A percentile compares a stretch with the other conserved stretches of the same genome.
Evolutionary conservation across 2,329 filamentous ascomycete genomes (phyloP).

Genomic region (Monosporascus sp.): DNA sequence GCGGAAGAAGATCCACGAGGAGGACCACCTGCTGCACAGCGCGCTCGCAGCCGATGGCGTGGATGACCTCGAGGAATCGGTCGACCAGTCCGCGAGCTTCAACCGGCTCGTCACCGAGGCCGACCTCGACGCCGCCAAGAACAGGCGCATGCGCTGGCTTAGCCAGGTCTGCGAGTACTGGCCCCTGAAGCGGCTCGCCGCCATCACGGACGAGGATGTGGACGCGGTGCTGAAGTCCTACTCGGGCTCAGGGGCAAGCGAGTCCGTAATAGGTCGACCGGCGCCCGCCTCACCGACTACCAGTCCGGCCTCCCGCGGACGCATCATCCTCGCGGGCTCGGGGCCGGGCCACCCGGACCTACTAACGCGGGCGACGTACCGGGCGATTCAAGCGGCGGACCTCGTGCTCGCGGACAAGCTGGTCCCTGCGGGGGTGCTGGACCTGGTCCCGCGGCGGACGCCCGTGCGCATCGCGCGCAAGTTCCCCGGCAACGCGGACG

Average conservation of each 20-base stretch:
- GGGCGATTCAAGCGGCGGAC: constrained; percentile 69
- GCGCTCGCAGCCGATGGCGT: constrained; percentile 29
- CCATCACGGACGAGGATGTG: constrained; percentile 75
- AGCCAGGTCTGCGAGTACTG: constrained; percentile 98
- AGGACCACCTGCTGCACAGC: constrained; percentile 50
- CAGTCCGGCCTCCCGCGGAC: constrained; percentile 41
- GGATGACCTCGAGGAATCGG: constrained; percentile 50
- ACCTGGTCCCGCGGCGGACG: constrained; percentile 84
- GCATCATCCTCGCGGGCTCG: constrained; percentile 83
- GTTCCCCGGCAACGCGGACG: constrained; percentile 94
- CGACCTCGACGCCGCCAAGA: constrained; percentile 69
- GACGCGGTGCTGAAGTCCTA: constrained; percentile 73
- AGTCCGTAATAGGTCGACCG: constrained; percentile 12
- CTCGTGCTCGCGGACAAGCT: constrained; percentile 83
- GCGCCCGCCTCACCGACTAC: neutral
- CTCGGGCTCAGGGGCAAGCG: constrained; percentile 23
- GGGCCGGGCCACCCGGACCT: constrained; percentile 91
- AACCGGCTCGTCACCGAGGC: constrained; percentile 75
- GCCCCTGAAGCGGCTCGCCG: constrained; percentile 78
- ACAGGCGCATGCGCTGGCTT: constrained; percentile 83
- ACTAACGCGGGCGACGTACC: constrained; percentile 75
- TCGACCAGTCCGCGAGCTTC: constrained; percentile 74
- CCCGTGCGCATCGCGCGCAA: constrained; percentile 90
- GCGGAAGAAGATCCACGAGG: constrained; percentile 65
- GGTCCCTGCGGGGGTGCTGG: constrained; percentile 76